Evolutionary conservation across 2,329 filamentous ascomycete genomes (phyloP).

Genomic region (Fusarium coffeatum): DNA sequence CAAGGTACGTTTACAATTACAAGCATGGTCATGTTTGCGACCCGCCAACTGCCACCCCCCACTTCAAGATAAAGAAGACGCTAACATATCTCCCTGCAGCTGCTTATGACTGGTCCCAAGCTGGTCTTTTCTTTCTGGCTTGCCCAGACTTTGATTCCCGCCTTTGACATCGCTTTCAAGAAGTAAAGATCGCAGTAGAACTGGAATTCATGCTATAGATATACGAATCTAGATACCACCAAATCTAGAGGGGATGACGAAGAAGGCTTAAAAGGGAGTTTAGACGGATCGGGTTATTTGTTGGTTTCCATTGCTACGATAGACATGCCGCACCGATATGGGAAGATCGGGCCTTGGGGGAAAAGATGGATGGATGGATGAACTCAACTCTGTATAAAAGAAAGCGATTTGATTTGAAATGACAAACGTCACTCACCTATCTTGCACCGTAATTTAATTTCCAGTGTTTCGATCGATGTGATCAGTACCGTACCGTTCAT

Average conservation of each 20-base stretch:
- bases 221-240: conserved; percentile 30
- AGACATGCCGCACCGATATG: conserved; percentile 36
- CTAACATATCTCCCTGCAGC: conserved; percentile 56
- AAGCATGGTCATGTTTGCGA: not conserved
- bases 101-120: conserved; percentile 99
- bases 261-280: conserved; percentile 30
- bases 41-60: conserved; percentile 12
- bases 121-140: conserved; percentile 99
- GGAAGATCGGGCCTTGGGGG: conserved; percentile 28
- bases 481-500: not conserved
- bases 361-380: conserved; percentile 29
- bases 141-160: conserved; percentile 95
- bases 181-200: conserved; percentile 32
- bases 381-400: conserved; percentile 49
- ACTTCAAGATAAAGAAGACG: conserved; percentile 16
- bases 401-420: conserved; percentile 48
- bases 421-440: conserved; percentile 20
- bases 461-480: conserved; percentile 1
- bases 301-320: conserved; percentile 39
- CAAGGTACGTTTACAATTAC: conserved; percentile 67
- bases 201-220: conserved; percentile 29
- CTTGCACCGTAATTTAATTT: not conserved
- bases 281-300: conserved; percentile 39
- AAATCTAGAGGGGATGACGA: conserved; percentile 17
- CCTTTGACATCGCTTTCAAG: conserved; percentile 72